phyloP scores from a whole-genome alignment of 345 rosid genomes.

The Melastoma malabathricum region DNA sequence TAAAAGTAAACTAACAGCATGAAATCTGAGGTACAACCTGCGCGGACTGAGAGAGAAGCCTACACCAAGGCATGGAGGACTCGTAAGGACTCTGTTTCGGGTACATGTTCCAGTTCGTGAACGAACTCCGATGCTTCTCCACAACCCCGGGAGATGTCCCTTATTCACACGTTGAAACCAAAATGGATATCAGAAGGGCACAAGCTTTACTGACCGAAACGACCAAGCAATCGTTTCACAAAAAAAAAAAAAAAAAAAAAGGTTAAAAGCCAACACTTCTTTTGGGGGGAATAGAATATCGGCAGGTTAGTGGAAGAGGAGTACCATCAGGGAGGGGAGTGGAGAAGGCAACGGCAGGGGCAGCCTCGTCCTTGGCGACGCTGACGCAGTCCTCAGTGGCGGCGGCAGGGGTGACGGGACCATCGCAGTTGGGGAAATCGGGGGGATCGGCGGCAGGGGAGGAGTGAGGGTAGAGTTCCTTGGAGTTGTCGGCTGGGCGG shows the following conservation, averaged over 20 bases:
- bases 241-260: background rate
- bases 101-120: slow-evolving; percentile 26
- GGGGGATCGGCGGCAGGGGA: slow-evolving; percentile 35
- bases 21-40: slow-evolving; percentile 27
- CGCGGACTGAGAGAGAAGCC: slow-evolving; percentile 57
- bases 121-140: slow-evolving; percentile 45
- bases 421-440: slow-evolving; percentile 35
- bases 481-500: slow-evolving; percentile 43
- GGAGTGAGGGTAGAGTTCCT: slow-evolving; percentile 38
- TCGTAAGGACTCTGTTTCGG: slow-evolving; percentile 35
- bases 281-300: background rate
- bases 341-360: slow-evolving; percentile 31
- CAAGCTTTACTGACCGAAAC: too few relatives aligned
- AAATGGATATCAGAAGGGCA: too few relatives aligned
- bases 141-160: slow-evolving; percentile 37
- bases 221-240: slow-evolving; percentile 1
- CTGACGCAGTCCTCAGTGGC: slow-evolving; percentile 23
- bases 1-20: background rate
- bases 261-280: slow-evolving; percentile 4
- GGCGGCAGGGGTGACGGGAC: slow-evolving; percentile 11
- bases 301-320: background rate
- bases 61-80: slow-evolving; percentile 52
- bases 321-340: slow-evolving; percentile 57
- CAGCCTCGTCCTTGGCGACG: slow-evolving; percentile 36
- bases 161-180: slow-evolving; percentile 6